Evolutionary conservation across 208 protist genomes (phyloP).

Genomic region (Leishmania amazonensis): DNA sequence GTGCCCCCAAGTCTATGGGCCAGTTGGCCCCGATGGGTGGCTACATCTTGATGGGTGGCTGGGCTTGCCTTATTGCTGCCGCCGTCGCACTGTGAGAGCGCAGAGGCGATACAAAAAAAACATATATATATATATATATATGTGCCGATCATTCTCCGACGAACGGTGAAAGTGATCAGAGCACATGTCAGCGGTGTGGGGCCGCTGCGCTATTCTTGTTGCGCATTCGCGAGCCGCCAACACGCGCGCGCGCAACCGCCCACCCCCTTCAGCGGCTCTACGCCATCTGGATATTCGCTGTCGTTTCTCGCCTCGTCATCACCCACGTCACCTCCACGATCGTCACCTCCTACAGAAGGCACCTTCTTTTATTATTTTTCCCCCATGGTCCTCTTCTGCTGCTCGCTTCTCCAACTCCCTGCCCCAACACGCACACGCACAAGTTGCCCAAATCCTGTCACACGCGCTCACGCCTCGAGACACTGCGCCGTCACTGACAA

Average conservation of each 20-base stretch:
- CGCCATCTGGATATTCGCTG: not conserved
- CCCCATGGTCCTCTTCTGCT: not conserved
- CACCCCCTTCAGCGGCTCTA: not conserved
- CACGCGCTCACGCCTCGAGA: not conserved
- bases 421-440: not conserved
- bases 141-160: not conserved
- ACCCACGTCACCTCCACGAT: not conserved
- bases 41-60: slow-evolving; percentile 49
- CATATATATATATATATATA: not conserved
- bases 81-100: slow-evolving; percentile 24
- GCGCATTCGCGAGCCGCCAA: not conserved
- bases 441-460: not conserved
- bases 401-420: not conserved
- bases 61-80: slow-evolving; percentile 30
- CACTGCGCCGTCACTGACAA: not conserved
- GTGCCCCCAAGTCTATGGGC: slow-evolving; percentile 26
- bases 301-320: not conserved
- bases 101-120: not conserved
- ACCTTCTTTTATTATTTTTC: not conserved
- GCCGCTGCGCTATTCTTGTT: not conserved
- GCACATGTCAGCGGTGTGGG: not conserved
- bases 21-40: slow-evolving; percentile 43
- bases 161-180: not conserved
- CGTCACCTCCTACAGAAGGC: not conserved
- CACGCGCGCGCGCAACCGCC: not conserved